A percentile compares a stretch with the other conserved stretches of the same genome.
phyloP scores from a whole-genome alignment of 768 basidiomycete genomes.

The Tephrocybe rancida region DNA sequence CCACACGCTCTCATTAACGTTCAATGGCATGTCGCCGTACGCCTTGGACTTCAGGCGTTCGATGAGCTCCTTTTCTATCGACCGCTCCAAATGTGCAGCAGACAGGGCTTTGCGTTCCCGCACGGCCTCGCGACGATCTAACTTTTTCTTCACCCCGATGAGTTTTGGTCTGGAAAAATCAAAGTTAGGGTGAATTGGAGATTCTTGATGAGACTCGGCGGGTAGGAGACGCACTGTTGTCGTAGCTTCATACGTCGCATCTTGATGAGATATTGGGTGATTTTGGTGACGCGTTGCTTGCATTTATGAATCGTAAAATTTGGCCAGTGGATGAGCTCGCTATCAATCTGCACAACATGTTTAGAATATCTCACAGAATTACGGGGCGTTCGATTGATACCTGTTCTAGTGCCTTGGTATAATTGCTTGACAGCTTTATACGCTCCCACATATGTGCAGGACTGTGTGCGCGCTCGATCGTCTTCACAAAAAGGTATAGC shows the following conservation, averaged over 20 bases:
- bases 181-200: not conserved
- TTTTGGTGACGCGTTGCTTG: slow-evolving; percentile 98
- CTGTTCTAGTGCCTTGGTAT: slow-evolving; percentile 94
- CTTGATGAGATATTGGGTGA: slow-evolving; percentile 98
- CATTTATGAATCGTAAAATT: slow-evolving; percentile 98
- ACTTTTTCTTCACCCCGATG: slow-evolving; percentile 95
- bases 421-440: slow-evolving; percentile 91
- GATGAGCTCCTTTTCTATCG: slow-evolving; percentile 95
- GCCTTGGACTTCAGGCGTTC: slow-evolving; percentile 96
- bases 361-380: not conserved
- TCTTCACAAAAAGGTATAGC: slow-evolving; percentile 95
- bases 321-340: slow-evolving; percentile 96
- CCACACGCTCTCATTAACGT: slow-evolving; percentile 98
- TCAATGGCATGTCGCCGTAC: slow-evolving; percentile 95
- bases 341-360: slow-evolving; percentile 76
- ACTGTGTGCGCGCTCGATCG: slow-evolving; percentile 94
- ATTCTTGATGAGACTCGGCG: not conserved
- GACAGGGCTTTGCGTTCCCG: slow-evolving; percentile 96
- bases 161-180: slow-evolving; percentile 75
- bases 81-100: slow-evolving; percentile 92
- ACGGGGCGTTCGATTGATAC: slow-evolving; percentile 36
- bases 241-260: slow-evolving; percentile 90
- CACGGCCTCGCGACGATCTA: slow-evolving; percentile 88
- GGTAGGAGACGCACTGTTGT: slow-evolving; percentile 64
- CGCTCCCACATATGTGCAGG: slow-evolving; percentile 99